A percentile compares a stretch with the other conserved stretches of the same genome.
Conservation (phyloP, 2,329 filamentous ascomycete genomes). For the Penicillium sp. region DNA sequence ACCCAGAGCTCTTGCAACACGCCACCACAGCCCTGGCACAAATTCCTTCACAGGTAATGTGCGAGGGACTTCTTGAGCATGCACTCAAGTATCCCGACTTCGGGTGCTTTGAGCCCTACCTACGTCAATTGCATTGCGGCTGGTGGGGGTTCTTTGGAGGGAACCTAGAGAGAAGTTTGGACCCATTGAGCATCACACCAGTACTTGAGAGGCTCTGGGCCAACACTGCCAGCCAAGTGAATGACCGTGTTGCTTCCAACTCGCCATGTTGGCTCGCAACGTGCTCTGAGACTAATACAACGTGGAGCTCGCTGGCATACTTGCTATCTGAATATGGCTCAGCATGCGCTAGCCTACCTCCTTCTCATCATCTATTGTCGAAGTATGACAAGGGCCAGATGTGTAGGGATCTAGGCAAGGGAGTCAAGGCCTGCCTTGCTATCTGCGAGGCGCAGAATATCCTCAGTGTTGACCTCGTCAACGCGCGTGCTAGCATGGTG, state of each 20-base stretch:
- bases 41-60: neutral
- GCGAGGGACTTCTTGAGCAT: neutral
- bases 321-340: neutral
- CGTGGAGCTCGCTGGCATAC: neutral
- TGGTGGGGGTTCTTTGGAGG: neutral
- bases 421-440: neutral
- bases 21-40: neutral
- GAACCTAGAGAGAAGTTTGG: neutral
- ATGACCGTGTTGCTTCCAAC: neutral
- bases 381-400: neutral
- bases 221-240: neutral
- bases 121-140: neutral
- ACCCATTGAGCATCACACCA: neutral
- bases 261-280: neutral
- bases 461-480: neutral
- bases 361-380: neutral
- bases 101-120: neutral
- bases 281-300: neutral
- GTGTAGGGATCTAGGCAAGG: neutral
- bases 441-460: neutral
- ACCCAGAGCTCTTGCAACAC: neutral
- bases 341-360: neutral
- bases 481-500: neutral
- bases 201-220: neutral
- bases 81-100: neutral